Evolutionary conservation across 148 eudicot genomes (phyloP), one percentile per base, ranked within the genome.

Genomic region (Silene uniflora): DNA sequence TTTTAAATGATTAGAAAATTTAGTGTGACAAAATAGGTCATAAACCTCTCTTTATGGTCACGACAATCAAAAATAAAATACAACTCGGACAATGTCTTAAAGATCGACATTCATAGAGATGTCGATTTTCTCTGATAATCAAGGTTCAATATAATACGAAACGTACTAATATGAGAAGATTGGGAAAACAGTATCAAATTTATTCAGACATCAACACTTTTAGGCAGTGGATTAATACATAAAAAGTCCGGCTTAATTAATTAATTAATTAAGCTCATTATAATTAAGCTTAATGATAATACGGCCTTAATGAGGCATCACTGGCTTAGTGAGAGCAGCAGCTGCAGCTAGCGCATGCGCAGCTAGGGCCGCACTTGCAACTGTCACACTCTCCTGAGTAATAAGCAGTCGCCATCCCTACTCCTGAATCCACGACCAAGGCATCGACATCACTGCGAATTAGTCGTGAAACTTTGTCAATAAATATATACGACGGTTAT

Each of bases 291-390:
- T 35, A 29, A 63, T 55, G 11, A 65, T 49, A 54, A 35, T 60
- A 11, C 17, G 67, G 67, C 22, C 54, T 59, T 60, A 10, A 13
- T 19, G 16, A 49, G 8, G 18, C 25, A 13, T 23, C 27, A 29
- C 11, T 4, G 12, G 71, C 19, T 75, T 27, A 75, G 61, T 75
- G 71, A 13, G 56, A 63, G 73, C 87, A 86, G 64, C 96, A 91
- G 5, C 77, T 67, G 91, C 92, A 89, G 83, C 67, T 73, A 58
- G 71, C 70, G 82, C 96, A 91, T 42, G 85, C 25, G 75, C 96
- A 91, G 87, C 82, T 75, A 16, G 81, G 2, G 27, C 91, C 91
- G 73, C 96, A 91, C 85, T 84, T 88, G 91, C 96, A 91, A 70
- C 76, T 76, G 74, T 87, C 92, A n/a, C 86, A 82, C 42, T 80